Base-by-base conservation (phyloP, 129 eudicot genomes). In the Artemisia argyi region DNA sequence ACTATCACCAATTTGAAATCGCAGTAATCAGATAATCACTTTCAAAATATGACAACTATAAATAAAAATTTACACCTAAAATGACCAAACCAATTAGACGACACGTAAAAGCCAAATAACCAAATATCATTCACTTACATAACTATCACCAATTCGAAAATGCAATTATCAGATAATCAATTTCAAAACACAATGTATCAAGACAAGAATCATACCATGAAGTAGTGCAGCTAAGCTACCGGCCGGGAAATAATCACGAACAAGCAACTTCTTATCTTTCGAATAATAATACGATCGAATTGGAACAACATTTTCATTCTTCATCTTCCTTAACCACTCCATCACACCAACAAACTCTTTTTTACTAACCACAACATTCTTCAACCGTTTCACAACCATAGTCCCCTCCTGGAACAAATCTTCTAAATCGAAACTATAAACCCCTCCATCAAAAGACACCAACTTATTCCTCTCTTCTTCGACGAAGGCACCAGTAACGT, bases 221-320 rank as follows among this genome's bases (percentile, higher is more conserved):
- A 94, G 95, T 62, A 94, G 93, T 32, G 97, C 82, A 18, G 96
- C 88, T 57, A 90, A 83, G 88, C 98, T 94, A 5, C 97, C 98
- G 54, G 83, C 86, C 35, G 97, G 91, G 84, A 88, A 65, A 72
- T 85, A 94, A 74, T 94, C 98, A 48, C 7, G 83, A 2, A 94
- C 92, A 72, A 94, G 73, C 81, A 94, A 80, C 69, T 88, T 94
- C 81, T 94, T 96, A 81, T 86, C 96, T 52, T 86, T 84, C 0
- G 98, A 86, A 61, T 3, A 90, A 75, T 90, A 94, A 61, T 65
- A 94, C 26, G 96, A 97, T 58, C 93, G 77, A 30, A 88, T 74
- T 0, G 91, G 89, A 73, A 86, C 78, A 82, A 94, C 85, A 88
- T 90, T 86, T 6, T 84, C 89, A 58, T 94, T 82, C 72, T 85